Conservation (phyloP, 2,329 filamentous ascomycete species). For the Westerdykella ornata region DNA sequence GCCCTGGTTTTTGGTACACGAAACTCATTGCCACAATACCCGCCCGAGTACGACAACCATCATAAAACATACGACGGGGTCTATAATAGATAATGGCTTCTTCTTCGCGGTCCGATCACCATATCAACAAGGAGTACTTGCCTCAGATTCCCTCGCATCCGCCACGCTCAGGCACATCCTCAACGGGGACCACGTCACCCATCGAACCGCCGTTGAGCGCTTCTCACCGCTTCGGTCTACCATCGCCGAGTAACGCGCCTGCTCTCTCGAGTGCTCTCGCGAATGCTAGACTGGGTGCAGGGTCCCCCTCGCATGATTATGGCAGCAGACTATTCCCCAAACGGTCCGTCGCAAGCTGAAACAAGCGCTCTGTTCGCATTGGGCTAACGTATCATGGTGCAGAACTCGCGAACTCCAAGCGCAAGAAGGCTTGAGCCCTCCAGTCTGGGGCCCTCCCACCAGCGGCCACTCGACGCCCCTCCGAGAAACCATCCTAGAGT, state of each 20-base stretch:
- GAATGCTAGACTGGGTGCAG: conserved; percentile 69
- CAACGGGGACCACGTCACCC: conserved; percentile 72
- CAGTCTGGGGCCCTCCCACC: conserved; percentile 86
- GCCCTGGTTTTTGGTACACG: conserved; percentile 37
- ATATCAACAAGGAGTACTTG: conserved; percentile 77
- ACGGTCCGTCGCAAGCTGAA: conserved; percentile 57
- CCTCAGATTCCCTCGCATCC: conserved; percentile 60
- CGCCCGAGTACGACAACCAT: conserved; percentile 12
- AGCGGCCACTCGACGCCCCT: conserved; percentile 94
- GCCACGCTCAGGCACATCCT: conserved; percentile 64
- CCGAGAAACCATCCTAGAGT: conserved; percentile 95
- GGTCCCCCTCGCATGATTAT: conserved; percentile 93
- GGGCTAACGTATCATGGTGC: conserved; percentile 26
- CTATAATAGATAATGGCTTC: conserved; percentile 89
- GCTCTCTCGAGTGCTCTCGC: conserved; percentile 46
- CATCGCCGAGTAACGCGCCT: conserved; percentile 57
- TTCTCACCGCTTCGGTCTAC: conserved; percentile 65
- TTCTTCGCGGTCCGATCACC: conserved; percentile 66
- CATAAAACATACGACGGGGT: conserved; percentile 23
- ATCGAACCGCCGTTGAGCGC: conserved; percentile 60
- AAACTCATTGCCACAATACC: conserved; percentile 26
- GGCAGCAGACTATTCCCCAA: conserved; percentile 77
- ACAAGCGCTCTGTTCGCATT: conserved; percentile 17
- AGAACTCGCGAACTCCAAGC: conserved; percentile 96
- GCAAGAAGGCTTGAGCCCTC: conserved; percentile 74